Evolutionary conservation across 192 early-diverging fungal genomes (phyloP).

Genomic region (Geranomyces variabilis): DNA sequence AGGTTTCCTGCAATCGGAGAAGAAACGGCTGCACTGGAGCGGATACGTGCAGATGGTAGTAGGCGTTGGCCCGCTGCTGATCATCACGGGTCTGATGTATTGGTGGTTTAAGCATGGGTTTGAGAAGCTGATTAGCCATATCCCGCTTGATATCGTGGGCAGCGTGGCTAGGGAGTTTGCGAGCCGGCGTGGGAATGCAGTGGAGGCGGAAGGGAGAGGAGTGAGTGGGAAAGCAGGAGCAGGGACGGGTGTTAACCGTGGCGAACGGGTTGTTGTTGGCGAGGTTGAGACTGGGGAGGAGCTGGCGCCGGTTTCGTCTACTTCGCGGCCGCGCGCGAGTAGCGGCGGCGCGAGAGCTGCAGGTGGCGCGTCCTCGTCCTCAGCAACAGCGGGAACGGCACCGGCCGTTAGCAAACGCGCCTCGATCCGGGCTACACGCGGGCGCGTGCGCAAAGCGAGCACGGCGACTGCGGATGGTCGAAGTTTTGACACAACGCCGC

Average conservation of each 20-base stretch:
- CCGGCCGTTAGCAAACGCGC: slow-evolving; percentile 21
- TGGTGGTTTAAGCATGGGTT: slow-evolving; percentile 55
- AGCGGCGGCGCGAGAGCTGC: not conserved
- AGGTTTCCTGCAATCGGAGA: slow-evolving; percentile 1
- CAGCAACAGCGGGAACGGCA: not conserved
- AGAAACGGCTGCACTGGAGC: slow-evolving; percentile 17
- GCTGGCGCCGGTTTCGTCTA: slow-evolving; percentile 16
- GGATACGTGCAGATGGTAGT: slow-evolving; percentile 52
- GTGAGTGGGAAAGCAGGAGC: not conserved
- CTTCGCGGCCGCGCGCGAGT: not conserved
- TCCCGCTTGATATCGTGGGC: slow-evolving; percentile 53
- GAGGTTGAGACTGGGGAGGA: slow-evolving; percentile 24
- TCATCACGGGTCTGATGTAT: slow-evolving; percentile 42
- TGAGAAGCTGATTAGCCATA: slow-evolving; percentile 48
- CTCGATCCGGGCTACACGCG: slow-evolving; percentile 25
- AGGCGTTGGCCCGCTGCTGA: slow-evolving; percentile 47
- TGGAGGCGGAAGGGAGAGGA: not conserved
- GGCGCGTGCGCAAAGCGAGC: slow-evolving; percentile 17
- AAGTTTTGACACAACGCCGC: not conserved
- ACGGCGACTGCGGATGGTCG: slow-evolving; percentile 11
- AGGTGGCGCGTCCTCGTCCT: not conserved
- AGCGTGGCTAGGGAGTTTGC: slow-evolving; percentile 41
- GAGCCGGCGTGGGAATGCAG: not conserved
- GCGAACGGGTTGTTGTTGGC: not conserved
- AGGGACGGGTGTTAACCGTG: not conserved